Conservation (phyloP, 1,139 yeast genomes). For the Kodamaea sp. region DNA sequence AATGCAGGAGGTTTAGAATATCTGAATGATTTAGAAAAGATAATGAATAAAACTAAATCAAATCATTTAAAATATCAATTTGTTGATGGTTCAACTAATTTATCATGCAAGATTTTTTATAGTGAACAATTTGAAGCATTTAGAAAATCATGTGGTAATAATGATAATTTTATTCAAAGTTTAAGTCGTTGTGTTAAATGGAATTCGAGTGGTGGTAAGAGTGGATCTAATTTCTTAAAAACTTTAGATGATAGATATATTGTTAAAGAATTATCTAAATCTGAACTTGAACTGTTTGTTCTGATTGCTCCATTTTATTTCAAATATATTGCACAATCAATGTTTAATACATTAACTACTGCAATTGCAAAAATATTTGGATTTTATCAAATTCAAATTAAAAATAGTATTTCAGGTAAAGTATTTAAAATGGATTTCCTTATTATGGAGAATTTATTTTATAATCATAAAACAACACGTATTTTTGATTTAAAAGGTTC, state of each 20-base stretch:
- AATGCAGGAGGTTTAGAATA: conserved; percentile 16
- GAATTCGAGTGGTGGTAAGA: conserved; percentile 96
- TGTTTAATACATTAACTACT: conserved; percentile 91
- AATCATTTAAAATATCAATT: conserved; percentile 90
- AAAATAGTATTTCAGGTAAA: conserved; percentile 71
- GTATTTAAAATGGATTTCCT: conserved; percentile 83
- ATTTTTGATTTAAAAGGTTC: conserved; percentile 97
- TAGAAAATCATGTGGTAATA: conserved; percentile 76
- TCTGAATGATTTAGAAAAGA: conserved; percentile 46
- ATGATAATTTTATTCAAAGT: conserved; percentile 78
- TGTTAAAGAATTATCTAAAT: conserved; percentile 81
- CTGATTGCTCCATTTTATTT: conserved; percentile 96
- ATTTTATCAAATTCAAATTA: conserved; percentile 86
- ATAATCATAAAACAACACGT: conserved; percentile 75
- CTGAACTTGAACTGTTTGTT: conserved; percentile 90
- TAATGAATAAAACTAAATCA: conserved; percentile 78
- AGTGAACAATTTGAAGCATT: conserved; percentile 97
- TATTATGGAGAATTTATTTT: conserved; percentile 94
- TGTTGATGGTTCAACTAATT: conserved; percentile 75
- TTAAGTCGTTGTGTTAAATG: conserved; percentile 90
- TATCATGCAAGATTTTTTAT: conserved; percentile 91
- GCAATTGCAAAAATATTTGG: conserved; percentile 94
- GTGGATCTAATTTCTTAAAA: conserved; percentile 91
- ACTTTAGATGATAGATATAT: conserved; percentile 88
- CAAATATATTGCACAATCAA: conserved; percentile 92